Conservation (phyloP, 805 yeast species). For the Jamesozyma piceae region DNA sequence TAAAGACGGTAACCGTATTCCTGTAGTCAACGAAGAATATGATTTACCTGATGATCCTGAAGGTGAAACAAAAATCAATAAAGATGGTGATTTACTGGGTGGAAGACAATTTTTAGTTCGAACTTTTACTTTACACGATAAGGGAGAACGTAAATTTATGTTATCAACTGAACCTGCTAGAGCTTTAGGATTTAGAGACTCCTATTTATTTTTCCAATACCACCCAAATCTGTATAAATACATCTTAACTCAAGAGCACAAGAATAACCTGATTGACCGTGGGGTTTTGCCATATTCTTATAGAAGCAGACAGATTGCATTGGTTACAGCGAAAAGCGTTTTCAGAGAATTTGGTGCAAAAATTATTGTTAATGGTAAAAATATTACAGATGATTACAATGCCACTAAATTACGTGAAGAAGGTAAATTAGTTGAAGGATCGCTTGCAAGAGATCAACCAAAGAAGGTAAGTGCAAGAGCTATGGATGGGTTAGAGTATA, state of each 20-base stretch:
- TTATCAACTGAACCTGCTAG: constrained; percentile 94
- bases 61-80: constrained; percentile 68
- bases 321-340: constrained; percentile 83
- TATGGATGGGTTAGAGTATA: constrained; percentile 1
- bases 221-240: constrained; percentile 69
- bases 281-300: constrained; percentile 81
- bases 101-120: constrained; percentile 68
- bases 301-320: constrained; percentile 79
- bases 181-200: constrained; percentile 87
- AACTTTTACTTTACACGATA: constrained; percentile 47
- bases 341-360: constrained; percentile 88
- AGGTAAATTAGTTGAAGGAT: constrained; percentile 63
- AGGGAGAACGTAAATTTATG: constrained; percentile 72
- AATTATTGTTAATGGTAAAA: constrained; percentile 68
- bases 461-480: not conserved
- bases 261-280: constrained; percentile 70
- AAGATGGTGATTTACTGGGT: constrained; percentile 56
- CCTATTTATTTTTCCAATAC: constrained; percentile 79
- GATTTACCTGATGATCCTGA: constrained; percentile 64
- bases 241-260: constrained; percentile 65
- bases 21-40: constrained; percentile 66
- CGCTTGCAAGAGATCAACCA: constrained; percentile 16
- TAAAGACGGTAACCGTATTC: constrained; percentile 58
- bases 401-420: constrained; percentile 42
- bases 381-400: constrained; percentile 82